Conservation (phyloP, 768 basidiomycete genomes). For the Agrocybe pediades region DNA sequence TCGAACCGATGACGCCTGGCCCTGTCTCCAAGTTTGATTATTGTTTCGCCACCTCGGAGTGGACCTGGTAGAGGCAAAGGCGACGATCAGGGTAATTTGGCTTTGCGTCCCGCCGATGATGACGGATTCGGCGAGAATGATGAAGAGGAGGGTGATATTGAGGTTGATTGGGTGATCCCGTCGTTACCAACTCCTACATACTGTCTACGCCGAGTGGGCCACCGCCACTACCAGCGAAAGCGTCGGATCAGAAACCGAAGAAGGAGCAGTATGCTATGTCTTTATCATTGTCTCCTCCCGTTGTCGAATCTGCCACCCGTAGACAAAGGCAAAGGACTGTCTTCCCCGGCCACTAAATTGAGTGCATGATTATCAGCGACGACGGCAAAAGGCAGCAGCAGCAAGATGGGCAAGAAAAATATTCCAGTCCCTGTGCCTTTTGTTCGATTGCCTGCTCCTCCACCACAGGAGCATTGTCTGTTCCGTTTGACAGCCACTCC, state of each 20-base stretch:
- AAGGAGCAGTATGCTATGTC: slow-evolving; percentile 13
- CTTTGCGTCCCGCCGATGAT: slow-evolving; percentile 24
- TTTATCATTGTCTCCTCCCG: slow-evolving; percentile 17
- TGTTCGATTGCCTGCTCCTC: slow-evolving; percentile 35
- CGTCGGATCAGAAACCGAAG: slow-evolving; percentile 8
- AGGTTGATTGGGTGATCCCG: slow-evolving; percentile 73
- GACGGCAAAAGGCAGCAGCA: slow-evolving; percentile 17
- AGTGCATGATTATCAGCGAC: slow-evolving; percentile 9
- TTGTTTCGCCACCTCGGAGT: slow-evolving; percentile 25
- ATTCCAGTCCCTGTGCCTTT: slow-evolving; percentile 44
- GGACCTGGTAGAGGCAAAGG: slow-evolving; percentile 29
- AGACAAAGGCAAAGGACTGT: slow-evolving; percentile 19
- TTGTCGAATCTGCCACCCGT: slow-evolving; percentile 13
- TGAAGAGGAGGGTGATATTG: slow-evolving; percentile 39
- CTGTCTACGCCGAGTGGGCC: slow-evolving; percentile 11
- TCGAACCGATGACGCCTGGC: slow-evolving; percentile 71
- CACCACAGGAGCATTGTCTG: slow-evolving; percentile 50
- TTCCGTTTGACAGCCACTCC: slow-evolving; percentile 67
- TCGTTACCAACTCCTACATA: slow-evolving; percentile 43
- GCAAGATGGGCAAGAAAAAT: slow-evolving; percentile 42
- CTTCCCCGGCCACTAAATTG: slow-evolving; percentile 7
- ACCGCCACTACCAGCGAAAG: slow-evolving; percentile 37
- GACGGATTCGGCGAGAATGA: slow-evolving; percentile 40
- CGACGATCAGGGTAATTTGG: slow-evolving; percentile 22
- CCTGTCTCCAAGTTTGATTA: slow-evolving; percentile 45